Base-by-base conservation (phyloP, 352 stramenopile genomes). In the Globisporangium nunn region DNA sequence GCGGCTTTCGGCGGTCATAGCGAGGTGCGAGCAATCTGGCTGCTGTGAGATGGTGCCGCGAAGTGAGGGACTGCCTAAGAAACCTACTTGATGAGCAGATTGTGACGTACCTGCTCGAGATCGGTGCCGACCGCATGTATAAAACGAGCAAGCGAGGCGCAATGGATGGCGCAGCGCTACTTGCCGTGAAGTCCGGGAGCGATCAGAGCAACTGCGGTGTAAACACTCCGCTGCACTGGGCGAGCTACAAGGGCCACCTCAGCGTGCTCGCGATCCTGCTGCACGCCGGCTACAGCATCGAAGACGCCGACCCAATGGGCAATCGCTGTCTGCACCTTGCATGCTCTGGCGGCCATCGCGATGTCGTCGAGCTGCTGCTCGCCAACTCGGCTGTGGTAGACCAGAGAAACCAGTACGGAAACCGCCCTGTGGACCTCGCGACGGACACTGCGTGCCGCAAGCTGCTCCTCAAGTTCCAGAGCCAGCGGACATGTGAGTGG, bases 151-250 rank as follows among this genome's bases (percentile, higher is more conserved):
- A 67, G 31, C 61, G 67, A 0, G 40, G 68, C 50, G 23, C 53
- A 45, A 50, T 59, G 57, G 39, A 54, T 58, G n/a, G 54, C 2
- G 7, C 44, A 4, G 44, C 18, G 11, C 3, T 49, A n/a, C 44
- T 49, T 6, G 44, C 18, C 28, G 18, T 14, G 4, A 49, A 31
- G n/a, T 5, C 44, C 7, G 14, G 11, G 8, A n/a, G 44, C 18
- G 56, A 50, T 49, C 69, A 58, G 63, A 63, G 43, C 31, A 63
- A 30, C 33, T 69, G 65, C 12, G 70, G 72, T 2, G 62, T 64
- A 50, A 91, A 89, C 54, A 93, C 81, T 11, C 85, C 85, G 11
- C 63, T 95, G 41, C 85, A 95, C 56, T 95, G 85, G 85, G 80
- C 82, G n/a, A 86, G 79, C 66, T 95, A 95, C 67, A 86, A 85